Base-by-base conservation (phyloP, 2,329 filamentous ascomycete genomes). In the Cytospora mali region DNA sequence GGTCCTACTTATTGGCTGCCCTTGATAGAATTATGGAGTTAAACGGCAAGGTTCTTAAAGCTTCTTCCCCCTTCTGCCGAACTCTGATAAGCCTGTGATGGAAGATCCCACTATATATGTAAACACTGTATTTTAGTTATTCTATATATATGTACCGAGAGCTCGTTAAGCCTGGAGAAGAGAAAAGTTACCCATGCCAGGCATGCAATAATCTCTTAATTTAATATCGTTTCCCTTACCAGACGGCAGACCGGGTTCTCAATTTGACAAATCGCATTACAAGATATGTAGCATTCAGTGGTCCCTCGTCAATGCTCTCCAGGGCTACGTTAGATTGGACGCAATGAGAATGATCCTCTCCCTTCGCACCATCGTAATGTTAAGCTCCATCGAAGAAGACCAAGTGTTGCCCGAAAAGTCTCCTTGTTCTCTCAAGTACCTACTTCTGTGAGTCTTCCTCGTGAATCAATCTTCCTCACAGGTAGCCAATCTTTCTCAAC, bases 341-440 rank as follows among this genome's bases (percentile, higher is more conserved):
- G 16, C 28, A n/a, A 33, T 14, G 29, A 35, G 28, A 49, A n/a
- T 13, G 18, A n/a, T 42, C 18, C 21, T 29, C 16, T 42, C 31
- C 49, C 29, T 53, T 23, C 49, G 33, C 33, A 29, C 27, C 28
- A 23, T 42, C 14, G 49, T 29, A 49, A 3, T 31, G 10, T 16
- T 42, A 42, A 33, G 35, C 6, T 52, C 56, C 33, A 52, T 13
- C 51, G 29, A 59, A 29, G 48, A 59, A 59, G 48, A 5, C 29
- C 50, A 51, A 29, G 35, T 11, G 25, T 42, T 42, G 31, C 3
- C 31, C 9, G 31, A 13, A 33, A n/a, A n/a, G n/a, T n/a, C n/a
- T n/a, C n/a, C n/a, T n/a, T n/a, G n/a, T n/a, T n/a, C n/a, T n/a
- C n/a, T n/a, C n/a, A n/a, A n/a, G n/a, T n/a, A n/a, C n/a, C n/a